Base-by-base conservation (phyloP, 805 yeast genomes). In the Scheffersomyces ergatensis region DNA sequence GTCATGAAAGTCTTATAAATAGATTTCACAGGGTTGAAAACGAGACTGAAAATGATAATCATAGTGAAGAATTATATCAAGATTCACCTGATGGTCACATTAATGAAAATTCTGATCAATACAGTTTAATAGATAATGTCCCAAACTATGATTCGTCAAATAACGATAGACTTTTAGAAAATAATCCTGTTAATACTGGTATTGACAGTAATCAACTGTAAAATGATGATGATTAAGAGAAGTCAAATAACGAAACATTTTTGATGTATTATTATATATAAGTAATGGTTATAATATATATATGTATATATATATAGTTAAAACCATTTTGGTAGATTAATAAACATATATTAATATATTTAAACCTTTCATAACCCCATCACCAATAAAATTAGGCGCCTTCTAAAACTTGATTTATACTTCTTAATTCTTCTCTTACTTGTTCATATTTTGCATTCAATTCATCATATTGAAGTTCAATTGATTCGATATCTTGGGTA, bases 81-180 rank as follows among this genome's bases (percentile, higher is more conserved):
- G 32, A 29, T 29, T 18, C 32, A 5, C 5, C 18, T 5, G 24
- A 21, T 12, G 31, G 24, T 12, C 29, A 32, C 4, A 20, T 13
- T 33, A 20, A 37, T 18, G 21, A 42, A n/a, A n/a, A n/a, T n/a
- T n/a, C n/a, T 25, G 46, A 48, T 30, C 45, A 29, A 15, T 51
- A 53, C 26, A 54, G 53, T 17, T 44, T 48, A 5, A 51, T 49
- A 5, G 72, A 66, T 34, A 58, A 49, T 39, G 72, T 65, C 8
- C 72, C 72, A 2, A 57, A 56, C 34, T 67, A 67, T 49, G 57
- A 56, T 31, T 44, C 52, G 5, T 54, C 58, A 3, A 55, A 50
- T 20, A 48, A 60, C 32, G 68, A 63, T 46, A 46, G 46, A 25
- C 43, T 62, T 27, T 53, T 60, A 11, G 30, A 21, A 5, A 23